These are phyloP conservation scores for Debaryomycetaceae sp. DNA, from an alignment of 1,139 yeast genomes.

Conservation along the genomic window DNA sequence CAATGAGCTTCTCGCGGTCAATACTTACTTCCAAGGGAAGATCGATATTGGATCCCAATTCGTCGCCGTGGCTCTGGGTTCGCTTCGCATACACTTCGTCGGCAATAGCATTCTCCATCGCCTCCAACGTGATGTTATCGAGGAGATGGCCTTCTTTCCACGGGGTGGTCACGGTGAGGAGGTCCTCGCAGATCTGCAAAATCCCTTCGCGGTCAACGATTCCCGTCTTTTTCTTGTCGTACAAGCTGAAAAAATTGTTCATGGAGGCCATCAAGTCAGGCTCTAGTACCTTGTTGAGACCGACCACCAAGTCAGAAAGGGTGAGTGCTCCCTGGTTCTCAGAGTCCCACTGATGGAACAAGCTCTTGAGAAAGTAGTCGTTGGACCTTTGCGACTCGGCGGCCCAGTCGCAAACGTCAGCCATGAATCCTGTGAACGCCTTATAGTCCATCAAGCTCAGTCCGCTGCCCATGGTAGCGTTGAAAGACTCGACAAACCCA, in stretches of 20 bases:
- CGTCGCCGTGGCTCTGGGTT: conserved; percentile 7
- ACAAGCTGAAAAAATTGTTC: conserved; percentile 68
- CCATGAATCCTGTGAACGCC: conserved; percentile 63
- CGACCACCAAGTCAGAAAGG: conserved; percentile 59
- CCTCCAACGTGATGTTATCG: conserved; percentile 49
- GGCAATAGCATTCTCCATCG: conserved; percentile 56
- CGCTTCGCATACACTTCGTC: conserved; percentile 38
- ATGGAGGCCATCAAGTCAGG: conserved; percentile 71
- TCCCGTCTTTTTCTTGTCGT: conserved; percentile 52
- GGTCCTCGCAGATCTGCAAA: conserved; percentile 75
- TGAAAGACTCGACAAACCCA: conserved; percentile 57
- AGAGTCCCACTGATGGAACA: conserved; percentile 65
- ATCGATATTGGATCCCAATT: conserved; percentile 15
- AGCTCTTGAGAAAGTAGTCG: conserved; percentile 44
- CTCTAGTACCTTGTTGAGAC: conserved; percentile 60
- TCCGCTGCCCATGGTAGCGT: conserved; percentile 59
- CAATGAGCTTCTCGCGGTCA: conserved; percentile 52
- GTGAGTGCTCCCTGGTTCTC: conserved; percentile 45
- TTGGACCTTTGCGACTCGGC: conserved; percentile 12
- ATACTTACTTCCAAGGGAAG: conserved; percentile 51
- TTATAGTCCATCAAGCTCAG: conserved; percentile 64
- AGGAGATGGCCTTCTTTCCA: conserved; percentile 61
- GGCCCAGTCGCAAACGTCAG: conserved; percentile 77
- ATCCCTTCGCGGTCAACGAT: conserved; percentile 71
- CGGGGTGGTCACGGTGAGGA: conserved; percentile 71